Evolutionary conservation across 176 grass and related monocot genomes (phyloP).

Genomic region (Eremochloa ophiuroides): DNA sequence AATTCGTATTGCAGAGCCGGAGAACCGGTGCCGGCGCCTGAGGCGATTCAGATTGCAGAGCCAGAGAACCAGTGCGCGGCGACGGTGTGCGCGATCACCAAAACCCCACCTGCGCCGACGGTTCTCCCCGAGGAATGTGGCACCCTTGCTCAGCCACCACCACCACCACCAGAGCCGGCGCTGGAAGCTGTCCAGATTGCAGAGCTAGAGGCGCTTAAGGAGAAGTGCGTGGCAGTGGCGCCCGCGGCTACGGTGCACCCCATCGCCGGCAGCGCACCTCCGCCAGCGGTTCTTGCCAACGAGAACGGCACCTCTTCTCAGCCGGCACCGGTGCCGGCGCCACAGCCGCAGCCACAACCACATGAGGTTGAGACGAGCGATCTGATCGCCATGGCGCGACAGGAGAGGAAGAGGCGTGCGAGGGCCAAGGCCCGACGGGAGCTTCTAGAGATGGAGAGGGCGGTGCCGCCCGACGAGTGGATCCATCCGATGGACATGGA

Average conservation of each 20-base stretch:
- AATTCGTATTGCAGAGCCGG: not conserved
- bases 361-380: no score
- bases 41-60: not conserved
- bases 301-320: not conserved
- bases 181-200: not conserved
- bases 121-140: not conserved
- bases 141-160: not conserved
- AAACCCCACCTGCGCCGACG: not conserved
- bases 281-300: not conserved
- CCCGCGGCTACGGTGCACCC: not conserved
- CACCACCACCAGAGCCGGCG: not conserved
- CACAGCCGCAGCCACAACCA: not conserved
- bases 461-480: not conserved
- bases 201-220: not conserved
- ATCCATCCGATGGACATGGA: slow-evolving; percentile 30
- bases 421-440: not conserved
- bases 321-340: not conserved
- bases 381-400: slow-evolving; percentile 21
- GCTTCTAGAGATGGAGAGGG: slow-evolving; percentile 6
- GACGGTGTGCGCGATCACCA: not conserved
- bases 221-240: no score
- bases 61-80: not conserved
- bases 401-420: not conserved
- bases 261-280: not conserved
- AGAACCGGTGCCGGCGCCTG: not conserved